Base-by-base conservation (phyloP, 805 yeast genomes). In the Ogataea polymorpha region DNA sequence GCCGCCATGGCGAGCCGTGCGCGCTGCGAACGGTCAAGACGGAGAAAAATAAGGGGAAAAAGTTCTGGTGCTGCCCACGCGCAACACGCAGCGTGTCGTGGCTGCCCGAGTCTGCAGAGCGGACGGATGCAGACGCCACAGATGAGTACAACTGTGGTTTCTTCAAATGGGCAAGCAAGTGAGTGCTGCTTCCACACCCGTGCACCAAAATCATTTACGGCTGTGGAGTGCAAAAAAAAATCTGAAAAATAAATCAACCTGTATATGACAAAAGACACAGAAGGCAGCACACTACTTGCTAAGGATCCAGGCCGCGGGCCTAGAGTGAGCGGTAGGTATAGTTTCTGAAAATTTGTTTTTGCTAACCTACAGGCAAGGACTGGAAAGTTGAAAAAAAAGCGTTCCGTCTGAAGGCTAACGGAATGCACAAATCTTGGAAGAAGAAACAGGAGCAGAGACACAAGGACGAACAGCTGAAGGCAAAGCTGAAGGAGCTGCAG, bases 341-440 rank as follows among this genome's bases (percentile, higher is more conserved):
- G 3, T 20, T 18, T 4, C 17, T 15, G 6, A 11, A 9, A 3
- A 5, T 11, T 17, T 6, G 2, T 11, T 10, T 4, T 9, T 9
- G 12, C 46, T 43, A 43, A 39, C 36, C 3, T 12, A 6, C 25
- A 56, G 88, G 88, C 27, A 84, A 85, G 57, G 68, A 73, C 30
- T 86, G 90, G 90, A 86, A 86, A 54, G 72, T 69, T 12, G 72
- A 73, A 42, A 85, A 82, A 54, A 75, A 69, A 40, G 86, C 89
- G 4, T 80, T 82, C 55, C 74, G 89, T 58, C 75, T 79, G 17
- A 79, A 67, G 48, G 70, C 82, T 21, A 55, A 70, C 27, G 89
- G 90, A 5, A 80, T 82, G 3, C 68, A 66, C 42, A 67, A 75
- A 2, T 62, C 82, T 2, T 89, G 86, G 84, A 78, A 75, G 26